Conservation (phyloP, 768 basidiomycete species). For the Grammothele lineata region DNA sequence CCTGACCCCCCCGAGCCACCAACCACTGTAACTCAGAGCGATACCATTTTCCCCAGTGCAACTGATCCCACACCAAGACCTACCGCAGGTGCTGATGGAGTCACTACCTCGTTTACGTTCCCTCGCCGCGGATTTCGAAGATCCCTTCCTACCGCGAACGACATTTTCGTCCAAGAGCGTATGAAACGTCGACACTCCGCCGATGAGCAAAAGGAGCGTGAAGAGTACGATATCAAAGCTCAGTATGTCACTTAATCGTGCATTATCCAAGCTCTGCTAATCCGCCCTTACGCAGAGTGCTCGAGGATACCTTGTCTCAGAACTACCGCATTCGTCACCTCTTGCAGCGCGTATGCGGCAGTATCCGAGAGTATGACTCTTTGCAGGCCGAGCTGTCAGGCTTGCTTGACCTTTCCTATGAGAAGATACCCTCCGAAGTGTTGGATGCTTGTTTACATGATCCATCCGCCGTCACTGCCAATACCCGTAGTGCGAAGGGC, state of each 20-base stretch:
- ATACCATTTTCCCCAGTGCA: slow-evolving; percentile 2
- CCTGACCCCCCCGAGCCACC: background rate
- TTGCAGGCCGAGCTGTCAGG: slow-evolving; percentile 50
- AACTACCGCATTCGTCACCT: slow-evolving; percentile 69
- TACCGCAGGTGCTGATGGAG: no score
- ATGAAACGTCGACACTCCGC: slow-evolving; percentile 35
- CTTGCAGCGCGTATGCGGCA: slow-evolving; percentile 58
- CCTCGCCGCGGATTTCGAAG: slow-evolving; percentile 18
- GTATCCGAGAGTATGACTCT: slow-evolving; percentile 62
- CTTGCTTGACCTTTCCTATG: slow-evolving; percentile 43
- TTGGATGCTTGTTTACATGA: slow-evolving; percentile 75
- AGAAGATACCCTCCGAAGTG: slow-evolving; percentile 56
- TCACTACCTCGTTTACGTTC: background rate
- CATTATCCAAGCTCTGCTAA: background rate
- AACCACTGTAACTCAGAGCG: slow-evolving; percentile 10
- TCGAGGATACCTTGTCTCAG: slow-evolving; percentile 54
- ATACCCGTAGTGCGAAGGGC: slow-evolving; percentile 54
- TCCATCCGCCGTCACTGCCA: slow-evolving; percentile 68
- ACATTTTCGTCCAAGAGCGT: slow-evolving; percentile 24
- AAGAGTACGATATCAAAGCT: slow-evolving; percentile 56
- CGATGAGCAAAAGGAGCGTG: slow-evolving; percentile 44
- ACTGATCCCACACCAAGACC: background rate
- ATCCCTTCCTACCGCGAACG: slow-evolving; percentile 32
- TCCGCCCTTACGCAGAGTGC: slow-evolving; percentile 36
- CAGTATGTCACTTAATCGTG: slow-evolving; percentile 34